A percentile compares a stretch with the other conserved stretches of the same genome.
Conservation (phyloP, 805 yeast species). For the Torulaspora delbrueckii region DNA sequence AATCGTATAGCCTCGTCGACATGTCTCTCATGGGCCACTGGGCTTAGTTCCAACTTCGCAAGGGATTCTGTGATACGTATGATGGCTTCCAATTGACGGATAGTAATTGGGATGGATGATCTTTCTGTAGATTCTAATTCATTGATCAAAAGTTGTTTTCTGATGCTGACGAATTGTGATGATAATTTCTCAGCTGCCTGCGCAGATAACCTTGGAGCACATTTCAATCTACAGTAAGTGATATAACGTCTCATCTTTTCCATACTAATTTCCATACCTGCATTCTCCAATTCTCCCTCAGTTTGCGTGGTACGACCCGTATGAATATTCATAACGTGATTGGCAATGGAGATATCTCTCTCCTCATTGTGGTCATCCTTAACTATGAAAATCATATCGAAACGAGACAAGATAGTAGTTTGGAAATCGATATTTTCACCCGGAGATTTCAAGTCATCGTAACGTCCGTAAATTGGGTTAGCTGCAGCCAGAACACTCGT, state of each 20-base stretch:
- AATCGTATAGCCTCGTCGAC: conserved; percentile 93
- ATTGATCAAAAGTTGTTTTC: conserved; percentile 73
- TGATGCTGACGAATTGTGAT: conserved; percentile 85
- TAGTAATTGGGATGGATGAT: conserved; percentile 93
- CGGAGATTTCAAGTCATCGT: conserved; percentile 92
- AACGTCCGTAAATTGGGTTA: conserved; percentile 93
- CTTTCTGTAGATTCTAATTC: conserved; percentile 82
- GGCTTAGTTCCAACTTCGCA: conserved; percentile 78
- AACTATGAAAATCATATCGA: conserved; percentile 96
- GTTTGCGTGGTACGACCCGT: conserved; percentile 55
- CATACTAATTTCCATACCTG: conserved; percentile 77
- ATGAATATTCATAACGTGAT: conserved; percentile 92
- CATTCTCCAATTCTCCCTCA: conserved; percentile 48
- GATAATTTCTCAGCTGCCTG: conserved; percentile 88
- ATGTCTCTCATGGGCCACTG: conserved; percentile 81
- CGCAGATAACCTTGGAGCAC: conserved; percentile 88
- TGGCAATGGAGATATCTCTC: conserved; percentile 85
- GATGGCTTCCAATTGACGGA: conserved; percentile 96
- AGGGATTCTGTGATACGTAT: conserved; percentile 91
- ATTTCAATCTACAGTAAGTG: conserved; percentile 79
- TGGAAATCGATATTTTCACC: conserved; percentile 98
- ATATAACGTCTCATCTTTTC: conserved; percentile 88
- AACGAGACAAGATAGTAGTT: conserved; percentile 92
- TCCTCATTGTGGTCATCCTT: conserved; percentile 88
- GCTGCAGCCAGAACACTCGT: conserved; percentile 98